These are phyloP conservation scores for Alternaria atra DNA, from an alignment of 2,329 filamentous ascomycete genomes.

Conservation along the genomic window DNA sequence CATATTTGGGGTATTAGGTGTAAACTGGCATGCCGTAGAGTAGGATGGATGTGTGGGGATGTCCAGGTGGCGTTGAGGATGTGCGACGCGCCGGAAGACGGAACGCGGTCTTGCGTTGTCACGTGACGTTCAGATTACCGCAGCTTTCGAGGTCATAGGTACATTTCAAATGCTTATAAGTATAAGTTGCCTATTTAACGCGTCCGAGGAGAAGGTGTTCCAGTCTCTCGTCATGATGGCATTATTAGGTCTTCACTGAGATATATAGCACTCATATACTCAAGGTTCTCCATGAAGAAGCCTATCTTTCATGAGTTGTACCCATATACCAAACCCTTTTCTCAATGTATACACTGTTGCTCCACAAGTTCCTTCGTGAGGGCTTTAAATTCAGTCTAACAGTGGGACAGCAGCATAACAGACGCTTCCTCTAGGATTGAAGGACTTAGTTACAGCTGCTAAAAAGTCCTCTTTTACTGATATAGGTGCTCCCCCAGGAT, in stretches of 20 bases:
- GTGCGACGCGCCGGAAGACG: background rate
- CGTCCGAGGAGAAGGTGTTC: background rate
- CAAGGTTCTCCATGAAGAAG: too few species aligned
- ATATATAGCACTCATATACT: background rate
- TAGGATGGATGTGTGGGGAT: background rate
- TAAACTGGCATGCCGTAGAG: constrained; percentile 1
- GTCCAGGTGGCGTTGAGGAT: background rate
- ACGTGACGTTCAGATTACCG: constrained; percentile 6
- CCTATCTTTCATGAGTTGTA: background rate
- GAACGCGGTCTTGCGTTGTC: constrained; percentile 24
- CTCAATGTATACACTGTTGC: background rate
- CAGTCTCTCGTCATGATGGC: background rate
- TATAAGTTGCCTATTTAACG: background rate
- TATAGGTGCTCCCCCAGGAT: background rate
- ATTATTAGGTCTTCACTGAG: background rate
- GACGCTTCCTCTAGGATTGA: background rate
- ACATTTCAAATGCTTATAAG: background rate
- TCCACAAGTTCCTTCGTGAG: background rate
- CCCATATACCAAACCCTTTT: background rate
- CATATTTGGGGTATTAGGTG: constrained; percentile 20
- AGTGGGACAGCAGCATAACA: background rate
- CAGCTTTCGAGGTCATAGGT: background rate
- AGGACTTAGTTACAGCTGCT: background rate
- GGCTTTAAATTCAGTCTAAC: background rate
- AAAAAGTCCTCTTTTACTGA: background rate